Evolutionary conservation across 306 rosid species (phyloP).

Genomic region (Quercus agrifolia): DNA sequence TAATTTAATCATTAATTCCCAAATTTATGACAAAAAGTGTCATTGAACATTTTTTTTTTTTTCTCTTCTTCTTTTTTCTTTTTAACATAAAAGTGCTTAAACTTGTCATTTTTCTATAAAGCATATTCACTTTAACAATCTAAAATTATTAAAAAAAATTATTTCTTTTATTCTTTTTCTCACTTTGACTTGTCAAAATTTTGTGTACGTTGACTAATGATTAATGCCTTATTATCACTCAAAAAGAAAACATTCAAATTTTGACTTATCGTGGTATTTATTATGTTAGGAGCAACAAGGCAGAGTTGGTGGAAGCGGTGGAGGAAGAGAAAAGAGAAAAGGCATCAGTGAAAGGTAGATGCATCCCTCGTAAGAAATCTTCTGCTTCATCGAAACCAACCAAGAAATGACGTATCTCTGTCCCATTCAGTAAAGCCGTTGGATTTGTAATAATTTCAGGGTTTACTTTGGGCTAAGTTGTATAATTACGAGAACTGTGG

Average conservation of each 20-base stretch:
- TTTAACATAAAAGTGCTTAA: no score
- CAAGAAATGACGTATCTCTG: slow-evolving; percentile 28
- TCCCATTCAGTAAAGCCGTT: not conserved
- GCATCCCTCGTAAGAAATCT: slow-evolving; percentile 64
- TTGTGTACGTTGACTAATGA: no score
- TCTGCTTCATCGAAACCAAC: slow-evolving; percentile 34
- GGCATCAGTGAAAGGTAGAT: slow-evolving; percentile 34
- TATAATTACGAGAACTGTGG: not conserved
- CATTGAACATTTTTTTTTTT: no score
- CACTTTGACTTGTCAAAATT: no score
- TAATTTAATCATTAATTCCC: no score
- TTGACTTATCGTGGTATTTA: not conserved
- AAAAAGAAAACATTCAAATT: not conserved
- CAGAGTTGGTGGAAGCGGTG: slow-evolving; percentile 35
- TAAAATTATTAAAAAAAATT: no score
- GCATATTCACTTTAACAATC: no score
- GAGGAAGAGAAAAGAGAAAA: slow-evolving; percentile 29
- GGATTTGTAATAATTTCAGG: not conserved
- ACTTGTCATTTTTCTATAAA: no score
- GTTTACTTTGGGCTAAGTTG: not conserved
- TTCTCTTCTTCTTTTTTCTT: no score
- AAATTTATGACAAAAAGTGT: no score
- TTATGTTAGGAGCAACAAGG: slow-evolving; percentile 39
- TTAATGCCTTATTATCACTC: no score
- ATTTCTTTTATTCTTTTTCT: no score